Base-by-base conservation (phyloP, 495 filamentous ascomycete genomes). In the Xylaria venustula region DNA sequence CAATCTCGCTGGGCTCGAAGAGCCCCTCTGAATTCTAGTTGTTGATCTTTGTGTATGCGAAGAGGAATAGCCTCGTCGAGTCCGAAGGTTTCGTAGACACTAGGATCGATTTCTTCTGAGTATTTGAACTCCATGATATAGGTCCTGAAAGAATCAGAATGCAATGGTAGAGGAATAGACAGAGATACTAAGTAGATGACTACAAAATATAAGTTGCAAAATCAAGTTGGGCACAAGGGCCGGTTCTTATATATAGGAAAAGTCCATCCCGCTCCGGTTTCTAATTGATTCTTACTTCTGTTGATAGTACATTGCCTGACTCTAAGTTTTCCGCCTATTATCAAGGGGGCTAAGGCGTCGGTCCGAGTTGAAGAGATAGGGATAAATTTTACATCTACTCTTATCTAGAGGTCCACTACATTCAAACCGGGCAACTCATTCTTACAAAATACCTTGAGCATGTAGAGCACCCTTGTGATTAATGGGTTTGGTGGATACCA, bases 1-100 rank as follows among this genome's bases (percentile, higher is more conserved):
- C 73, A 75, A 46, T 75, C 71, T 37, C 56, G 48, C 41, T 74
- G 71, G 12, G 61, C 64, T 34, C 66, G 20, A 6, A 71, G 30
- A 7, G 70, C 46, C 9, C 70, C 71, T 1, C 36, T 36, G 22
- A 60, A 51, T 54, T 72, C 73, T 5, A 48, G 54, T 36, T 62
- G 55, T 0, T 41, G 37, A 32, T 64, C 49, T 15, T 62, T 55
- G 50, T 73, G 66, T 30, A 50, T 22, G 15, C 70, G 61, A 12
- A 73, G 61, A 25, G 69, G 50, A 8, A 71, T 60, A 2, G 30
- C 64, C 20, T 58, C 52, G 23, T 60, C 56, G 4, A 73, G 64
- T 11, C 68, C 70, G n/a, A 63, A 55, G 7, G 59, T 68, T 46
- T 69, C 68, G 50, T 70, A 70, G 8, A 37, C 34, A 17, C 34